These are phyloP conservation scores for Globisporangium echinulatum DNA, from an alignment of 352 stramenopile species.

Conservation along the genomic window DNA sequence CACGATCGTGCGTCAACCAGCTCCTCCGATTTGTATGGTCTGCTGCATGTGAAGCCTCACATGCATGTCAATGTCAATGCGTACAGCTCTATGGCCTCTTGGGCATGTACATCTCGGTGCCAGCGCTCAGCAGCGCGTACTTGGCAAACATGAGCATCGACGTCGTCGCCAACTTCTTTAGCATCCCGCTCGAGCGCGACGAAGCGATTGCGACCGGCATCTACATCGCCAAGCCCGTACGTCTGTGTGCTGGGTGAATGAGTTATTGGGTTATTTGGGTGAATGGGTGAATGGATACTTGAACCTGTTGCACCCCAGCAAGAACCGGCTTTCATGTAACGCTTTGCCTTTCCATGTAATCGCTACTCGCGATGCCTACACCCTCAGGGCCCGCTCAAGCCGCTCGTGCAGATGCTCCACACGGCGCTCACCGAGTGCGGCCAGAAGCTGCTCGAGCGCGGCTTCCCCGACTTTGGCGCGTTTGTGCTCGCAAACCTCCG, in stretches of 20 bases:
- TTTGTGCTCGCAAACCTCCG: slow-evolving; percentile 62
- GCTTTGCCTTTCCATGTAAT: too few species aligned
- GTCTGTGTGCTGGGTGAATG: too few species aligned
- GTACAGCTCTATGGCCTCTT: slow-evolving; percentile 72
- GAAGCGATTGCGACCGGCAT: too few species aligned
- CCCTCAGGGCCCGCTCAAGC: slow-evolving; percentile 69
- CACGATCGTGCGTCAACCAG: too few species aligned
- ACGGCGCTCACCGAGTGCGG: slow-evolving; percentile 56
- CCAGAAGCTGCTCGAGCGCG: slow-evolving; percentile 43
- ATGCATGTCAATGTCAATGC: neutral
- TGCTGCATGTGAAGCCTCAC: neutral
- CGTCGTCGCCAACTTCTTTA: slow-evolving; percentile 65
- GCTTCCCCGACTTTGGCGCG: slow-evolving; percentile 57
- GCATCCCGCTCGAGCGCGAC: too few species aligned
- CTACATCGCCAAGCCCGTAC: too few species aligned
- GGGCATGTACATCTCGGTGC: slow-evolving; percentile 78
- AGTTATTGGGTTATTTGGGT: too few species aligned
- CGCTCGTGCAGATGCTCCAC: slow-evolving; percentile 55
- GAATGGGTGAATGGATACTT: too few species aligned
- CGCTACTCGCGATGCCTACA: too few species aligned
- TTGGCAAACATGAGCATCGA: slow-evolving; percentile 58
- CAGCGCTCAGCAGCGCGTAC: slow-evolving; percentile 56
- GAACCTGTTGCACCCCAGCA: too few species aligned
- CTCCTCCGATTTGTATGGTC: too few species aligned
- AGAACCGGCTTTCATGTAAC: too few species aligned